Base-by-base conservation (phyloP, 306 rosid species). In the Lupinus albus region DNA sequence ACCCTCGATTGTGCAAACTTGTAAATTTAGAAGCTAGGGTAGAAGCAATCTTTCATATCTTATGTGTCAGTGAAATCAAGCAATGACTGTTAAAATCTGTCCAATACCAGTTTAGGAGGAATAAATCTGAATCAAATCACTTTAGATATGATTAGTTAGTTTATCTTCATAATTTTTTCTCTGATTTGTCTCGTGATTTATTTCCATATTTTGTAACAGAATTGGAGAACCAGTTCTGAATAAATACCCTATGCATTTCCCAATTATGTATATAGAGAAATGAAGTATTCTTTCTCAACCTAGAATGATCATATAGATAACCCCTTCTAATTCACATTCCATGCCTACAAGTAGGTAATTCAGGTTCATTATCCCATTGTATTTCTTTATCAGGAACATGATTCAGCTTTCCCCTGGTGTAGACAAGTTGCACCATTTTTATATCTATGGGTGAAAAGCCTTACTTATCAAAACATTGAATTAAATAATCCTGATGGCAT, bases 31-130 rank as follows among this genome's bases (percentile, higher is more conserved):
- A 38, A 50, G 33, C 45, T 11, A 51, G 36, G 39, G 61, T 3
- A 39, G 64, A 62, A 41, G 15, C 49, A 62, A 72, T 63, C 41
- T 63, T 38, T 38, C 61, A 8, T 15, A 48, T 35, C 51, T 33
- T 44, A 4, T 4, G 46, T 11, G 35, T 49, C 20, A 21, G 30
- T 28, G 32, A 32, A 32, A 49, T 48, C 46, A n/a, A 25, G 28
- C 70, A 47, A 64, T 10, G n/a, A n/a, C n/a, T n/a, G n/a, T n/a
- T n/a, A n/a, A n/a, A n/a, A n/a, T n/a, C n/a, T n/a, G n/a, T n/a
- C n/a, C n/a, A n/a, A n/a, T n/a, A n/a, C n/a, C n/a, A n/a, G n/a
- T n/a, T n/a, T n/a, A n/a, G n/a, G n/a, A n/a, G n/a, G n/a, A n/a
- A n/a, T n/a, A n/a, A n/a, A n/a, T n/a, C n/a, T n/a, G n/a, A n/a